These are phyloP conservation scores for Pseudogymnoascus pannorum DNA, from an alignment of 2,329 filamentous ascomycete genomes.

Conservation along the genomic window DNA sequence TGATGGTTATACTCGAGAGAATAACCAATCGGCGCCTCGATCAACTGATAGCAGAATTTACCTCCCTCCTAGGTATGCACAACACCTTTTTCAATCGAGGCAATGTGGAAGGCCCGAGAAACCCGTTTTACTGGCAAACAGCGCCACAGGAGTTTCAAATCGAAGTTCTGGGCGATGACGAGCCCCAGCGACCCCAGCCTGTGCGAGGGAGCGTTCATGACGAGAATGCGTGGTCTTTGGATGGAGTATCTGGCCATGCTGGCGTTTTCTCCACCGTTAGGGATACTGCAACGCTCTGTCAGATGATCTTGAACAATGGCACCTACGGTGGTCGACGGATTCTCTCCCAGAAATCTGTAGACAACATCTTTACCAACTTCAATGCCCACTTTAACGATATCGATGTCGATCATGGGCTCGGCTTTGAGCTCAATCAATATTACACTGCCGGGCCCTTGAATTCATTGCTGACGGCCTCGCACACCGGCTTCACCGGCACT, in stretches of 20 bases:
- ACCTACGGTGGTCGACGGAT: slow-evolving; percentile 28
- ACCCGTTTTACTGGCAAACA: slow-evolving; percentile 23
- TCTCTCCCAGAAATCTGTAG: slow-evolving; percentile 24
- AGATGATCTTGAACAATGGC: slow-evolving; percentile 34
- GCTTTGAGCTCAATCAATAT: slow-evolving; percentile 30
- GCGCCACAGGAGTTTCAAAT: slow-evolving; percentile 30
- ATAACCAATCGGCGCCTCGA: slow-evolving; percentile 25
- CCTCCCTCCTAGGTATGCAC: slow-evolving; percentile 25
- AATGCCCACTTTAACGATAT: slow-evolving; percentile 23
- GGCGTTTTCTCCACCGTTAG: slow-evolving; percentile 30
- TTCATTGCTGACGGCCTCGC: slow-evolving; percentile 21
- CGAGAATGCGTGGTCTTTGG: slow-evolving; percentile 31
- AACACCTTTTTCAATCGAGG: slow-evolving; percentile 31
- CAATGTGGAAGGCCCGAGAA: slow-evolving; percentile 23
- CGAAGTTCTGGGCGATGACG: slow-evolving; percentile 23
- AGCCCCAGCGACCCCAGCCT: slow-evolving; percentile 31
- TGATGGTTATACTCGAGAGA: slow-evolving; percentile 26
- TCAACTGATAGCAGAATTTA: slow-evolving; percentile 23
- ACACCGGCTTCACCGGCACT: slow-evolving; percentile 26
- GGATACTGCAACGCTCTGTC: slow-evolving; percentile 29
- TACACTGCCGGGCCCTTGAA: slow-evolving; percentile 29
- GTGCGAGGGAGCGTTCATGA: slow-evolving; percentile 34
- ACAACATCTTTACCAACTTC: slow-evolving; percentile 30
- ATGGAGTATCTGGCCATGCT: slow-evolving; percentile 31
- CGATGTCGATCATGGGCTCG: slow-evolving; percentile 25